Base-by-base conservation (phyloP, 129 eudicot genomes). In the Flaveria ramosissima region DNA sequence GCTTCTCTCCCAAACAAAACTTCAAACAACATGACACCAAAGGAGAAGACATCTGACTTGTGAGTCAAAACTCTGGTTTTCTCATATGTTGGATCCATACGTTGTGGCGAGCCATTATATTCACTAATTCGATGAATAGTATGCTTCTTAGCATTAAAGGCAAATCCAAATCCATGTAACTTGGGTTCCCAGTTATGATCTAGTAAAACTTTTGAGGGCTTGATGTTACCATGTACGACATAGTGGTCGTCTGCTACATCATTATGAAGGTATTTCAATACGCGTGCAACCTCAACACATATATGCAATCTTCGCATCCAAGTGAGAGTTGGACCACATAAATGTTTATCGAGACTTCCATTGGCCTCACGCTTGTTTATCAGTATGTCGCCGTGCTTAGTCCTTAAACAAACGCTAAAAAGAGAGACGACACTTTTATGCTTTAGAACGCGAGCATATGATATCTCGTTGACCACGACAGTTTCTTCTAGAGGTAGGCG, bases 391-490 rank as follows among this genome's bases (percentile, higher is more conserved):
- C 0, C 16, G 3, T 12, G 3, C 3, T 27, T 19, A 0, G 2
- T 15, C 50, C 77, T 86, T n/a, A 80, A 87, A 41, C 85, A 82
- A 55, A 80, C 80, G 16, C 83, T 87, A 24, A 86, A 78, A 57
- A 80, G 23, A n/a, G 94, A 86, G 42, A 80, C 84, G 43, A 89
- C 48, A 78, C 86, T 88, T 12, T 77, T 70, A 43, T 89, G 94
- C 48, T 89, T 84, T 39, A 88, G 39, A 50, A 59, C 42, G 5
- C 86, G 79, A 61, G 80, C 83, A 84, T 9, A 1, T 45, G 2
- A 0, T 2, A 11, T 9, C 50, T 45, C 50, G 14, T 45, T 8
- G 14, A 11, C 2, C 11, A 11, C 1, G 0, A 1, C 14, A 2
- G 2, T 45, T 8, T 0, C 13, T 2, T 45, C 13, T 2, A 8